phyloP scores from a whole-genome alignment of 371 early-diverging fungal species.

The Homolaphlyctis polyrhiza region DNA sequence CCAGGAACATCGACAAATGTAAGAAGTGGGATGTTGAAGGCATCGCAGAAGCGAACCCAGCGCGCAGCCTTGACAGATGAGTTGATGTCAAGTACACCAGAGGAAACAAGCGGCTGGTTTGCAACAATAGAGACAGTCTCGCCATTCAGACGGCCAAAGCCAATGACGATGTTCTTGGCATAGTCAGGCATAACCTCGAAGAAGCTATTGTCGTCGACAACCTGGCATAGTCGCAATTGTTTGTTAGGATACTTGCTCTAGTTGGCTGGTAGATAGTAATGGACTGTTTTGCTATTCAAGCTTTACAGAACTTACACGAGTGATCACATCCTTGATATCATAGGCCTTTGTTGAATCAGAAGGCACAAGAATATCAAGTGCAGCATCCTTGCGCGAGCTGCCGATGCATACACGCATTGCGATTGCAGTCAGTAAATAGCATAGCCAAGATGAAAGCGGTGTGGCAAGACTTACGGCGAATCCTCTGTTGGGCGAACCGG shows the following conservation, averaged over 20 bases:
- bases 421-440: not conserved
- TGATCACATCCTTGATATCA: constrained; percentile 88
- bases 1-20: constrained; percentile 98
- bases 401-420: not conserved
- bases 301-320: constrained; percentile 40
- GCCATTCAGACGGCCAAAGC: constrained; percentile 86
- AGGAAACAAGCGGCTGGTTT: constrained; percentile 93
- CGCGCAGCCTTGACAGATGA: constrained; percentile 93
- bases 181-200: constrained; percentile 91
- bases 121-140: constrained; percentile 89
- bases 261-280: not conserved
- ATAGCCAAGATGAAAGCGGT: not conserved
- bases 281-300: not conserved
- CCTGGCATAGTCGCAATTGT: constrained; percentile 7
- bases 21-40: constrained; percentile 90
- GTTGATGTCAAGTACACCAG: constrained; percentile 94
- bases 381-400: constrained; percentile 66
- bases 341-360: constrained; percentile 89
- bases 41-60: constrained; percentile 95
- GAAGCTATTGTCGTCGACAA: constrained; percentile 82
- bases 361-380: constrained; percentile 85
- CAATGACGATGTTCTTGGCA: constrained; percentile 90
- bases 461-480: constrained; percentile 29
- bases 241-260: not conserved
- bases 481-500: constrained; percentile 72